These are phyloP conservation scores for Pezicula carpinea DNA, from an alignment of 2,329 filamentous ascomycete genomes.

Conservation along the genomic window DNA sequence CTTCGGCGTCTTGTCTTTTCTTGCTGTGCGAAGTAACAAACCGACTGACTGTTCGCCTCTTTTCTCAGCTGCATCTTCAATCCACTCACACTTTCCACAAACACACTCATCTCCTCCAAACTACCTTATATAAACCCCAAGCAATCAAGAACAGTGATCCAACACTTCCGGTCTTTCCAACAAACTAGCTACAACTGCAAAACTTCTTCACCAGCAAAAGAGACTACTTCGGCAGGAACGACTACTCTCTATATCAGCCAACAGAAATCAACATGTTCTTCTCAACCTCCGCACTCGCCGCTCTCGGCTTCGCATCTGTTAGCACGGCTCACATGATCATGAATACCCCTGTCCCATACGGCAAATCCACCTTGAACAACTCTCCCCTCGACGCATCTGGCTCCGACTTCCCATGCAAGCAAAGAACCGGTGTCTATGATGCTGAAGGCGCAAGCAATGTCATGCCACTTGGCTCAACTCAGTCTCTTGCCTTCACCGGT, in stretches of 20 bases:
- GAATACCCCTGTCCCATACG: conserved; percentile 60
- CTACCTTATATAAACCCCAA: background rate
- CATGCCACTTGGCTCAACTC: conserved; percentile 58
- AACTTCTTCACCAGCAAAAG: conserved; percentile 1
- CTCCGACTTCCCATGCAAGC: conserved; percentile 80
- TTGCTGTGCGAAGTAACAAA: too few relatives aligned
- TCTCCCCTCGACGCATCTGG: conserved; percentile 57
- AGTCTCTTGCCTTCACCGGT: conserved; percentile 63
- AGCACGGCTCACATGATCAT: conserved; percentile 76
- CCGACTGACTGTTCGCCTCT: too few relatives aligned
- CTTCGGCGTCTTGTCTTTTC: too few relatives aligned
- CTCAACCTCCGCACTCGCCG: conserved; percentile 47
- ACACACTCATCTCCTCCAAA: too few relatives aligned
- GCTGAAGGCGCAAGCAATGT: conserved; percentile 46
- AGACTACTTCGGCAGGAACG: conserved; percentile 23
- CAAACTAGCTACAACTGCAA: background rate
- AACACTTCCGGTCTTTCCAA: background rate
- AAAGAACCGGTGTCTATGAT: conserved; percentile 41
- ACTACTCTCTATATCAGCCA: conserved; percentile 9
- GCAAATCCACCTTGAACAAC: conserved; percentile 47
- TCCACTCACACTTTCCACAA: too few relatives aligned
- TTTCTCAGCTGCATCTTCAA: too few relatives aligned
- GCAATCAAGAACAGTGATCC: background rate
- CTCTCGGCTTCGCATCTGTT: conserved; percentile 51
- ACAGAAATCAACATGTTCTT: conserved; percentile 35